Evolutionary conservation across 305 asterid species (phyloP).

Genomic region (Euphrasia arctica): DNA sequence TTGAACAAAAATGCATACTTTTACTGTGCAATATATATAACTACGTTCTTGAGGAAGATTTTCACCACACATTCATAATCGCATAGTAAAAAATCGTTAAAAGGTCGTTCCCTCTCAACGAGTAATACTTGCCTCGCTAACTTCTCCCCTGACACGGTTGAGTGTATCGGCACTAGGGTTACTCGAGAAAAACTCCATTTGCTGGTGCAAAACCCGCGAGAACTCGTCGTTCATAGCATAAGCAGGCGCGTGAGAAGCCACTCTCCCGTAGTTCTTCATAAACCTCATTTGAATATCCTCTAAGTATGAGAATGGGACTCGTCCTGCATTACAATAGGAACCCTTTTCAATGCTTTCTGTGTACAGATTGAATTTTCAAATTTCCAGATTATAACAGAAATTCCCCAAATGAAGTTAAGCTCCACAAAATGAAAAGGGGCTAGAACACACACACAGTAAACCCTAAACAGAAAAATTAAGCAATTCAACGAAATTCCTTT

Average conservation of each 20-base stretch:
- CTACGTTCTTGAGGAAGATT: too few species aligned
- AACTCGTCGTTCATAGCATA: constrained; percentile 97
- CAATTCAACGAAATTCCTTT: background rate
- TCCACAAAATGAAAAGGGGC: background rate
- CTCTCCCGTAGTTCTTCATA: constrained; percentile 88
- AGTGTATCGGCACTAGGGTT: constrained; percentile 90
- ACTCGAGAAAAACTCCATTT: constrained; percentile 97
- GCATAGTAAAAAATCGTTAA: background rate
- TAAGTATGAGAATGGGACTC: constrained; percentile 88
- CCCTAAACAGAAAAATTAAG: constrained; percentile 22
- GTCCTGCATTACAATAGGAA: constrained; percentile 41
- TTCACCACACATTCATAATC: too few species aligned
- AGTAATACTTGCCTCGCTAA: constrained; percentile 66
- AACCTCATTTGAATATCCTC: constrained; percentile 97
- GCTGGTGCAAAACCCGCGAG: constrained; percentile 95
- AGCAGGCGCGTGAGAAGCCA: constrained; percentile 84
- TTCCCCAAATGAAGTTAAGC: background rate
- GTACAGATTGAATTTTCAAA: background rate
- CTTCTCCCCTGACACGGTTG: constrained; percentile 90
- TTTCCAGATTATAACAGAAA: background rate
- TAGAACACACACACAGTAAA: constrained; percentile 3
- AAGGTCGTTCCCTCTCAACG: background rate
- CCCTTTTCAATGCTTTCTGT: background rate
- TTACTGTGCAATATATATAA: background rate
- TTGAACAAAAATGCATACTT: background rate